These are phyloP conservation scores for Euphrasia arctica DNA, from an alignment of 305 asterid species.

Conservation along the genomic window DNA sequence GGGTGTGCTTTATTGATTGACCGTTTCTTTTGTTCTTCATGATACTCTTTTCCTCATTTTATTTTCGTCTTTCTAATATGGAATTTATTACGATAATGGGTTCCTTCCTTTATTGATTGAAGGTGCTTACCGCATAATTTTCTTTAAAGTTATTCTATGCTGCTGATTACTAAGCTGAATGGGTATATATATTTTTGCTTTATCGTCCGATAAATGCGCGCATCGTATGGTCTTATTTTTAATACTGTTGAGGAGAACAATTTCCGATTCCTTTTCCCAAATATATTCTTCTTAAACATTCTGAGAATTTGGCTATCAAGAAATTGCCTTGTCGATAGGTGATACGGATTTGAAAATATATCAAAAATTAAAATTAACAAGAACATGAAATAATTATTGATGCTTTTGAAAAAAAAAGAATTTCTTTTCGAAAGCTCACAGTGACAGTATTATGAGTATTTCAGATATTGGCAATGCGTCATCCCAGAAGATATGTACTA, in stretches of 20 bases:
- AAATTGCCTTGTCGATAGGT: too few species aligned
- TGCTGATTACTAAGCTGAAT: neutral
- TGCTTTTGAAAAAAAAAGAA: constrained; percentile 3
- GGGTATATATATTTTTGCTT: constrained; percentile 18
- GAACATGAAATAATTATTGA: neutral
- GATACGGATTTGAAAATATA: neutral
- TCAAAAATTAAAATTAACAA: neutral
- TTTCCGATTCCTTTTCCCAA: constrained; percentile 8
- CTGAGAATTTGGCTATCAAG: neutral
- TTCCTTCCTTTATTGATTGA: constrained; percentile 9
- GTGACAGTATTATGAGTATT: constrained; percentile 15
- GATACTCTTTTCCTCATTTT: neutral
- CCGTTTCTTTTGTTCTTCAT: neutral
- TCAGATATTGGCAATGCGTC: constrained; percentile 81
- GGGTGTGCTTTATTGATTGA: neutral
- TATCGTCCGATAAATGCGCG: constrained; percentile 2
- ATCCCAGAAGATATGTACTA: constrained; percentile 67
- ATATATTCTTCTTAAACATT: neutral
- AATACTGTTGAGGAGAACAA: constrained; percentile 20
- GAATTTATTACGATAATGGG: constrained; percentile 9
- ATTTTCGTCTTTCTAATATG: constrained; percentile 11
- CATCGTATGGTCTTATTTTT: neutral
- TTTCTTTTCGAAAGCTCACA: neutral
- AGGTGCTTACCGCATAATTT: neutral
- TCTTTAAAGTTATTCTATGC: too few species aligned